These are phyloP conservation scores for Funneliformis geosporum DNA, from an alignment of 192 early-diverging fungal species.

Conservation along the genomic window DNA sequence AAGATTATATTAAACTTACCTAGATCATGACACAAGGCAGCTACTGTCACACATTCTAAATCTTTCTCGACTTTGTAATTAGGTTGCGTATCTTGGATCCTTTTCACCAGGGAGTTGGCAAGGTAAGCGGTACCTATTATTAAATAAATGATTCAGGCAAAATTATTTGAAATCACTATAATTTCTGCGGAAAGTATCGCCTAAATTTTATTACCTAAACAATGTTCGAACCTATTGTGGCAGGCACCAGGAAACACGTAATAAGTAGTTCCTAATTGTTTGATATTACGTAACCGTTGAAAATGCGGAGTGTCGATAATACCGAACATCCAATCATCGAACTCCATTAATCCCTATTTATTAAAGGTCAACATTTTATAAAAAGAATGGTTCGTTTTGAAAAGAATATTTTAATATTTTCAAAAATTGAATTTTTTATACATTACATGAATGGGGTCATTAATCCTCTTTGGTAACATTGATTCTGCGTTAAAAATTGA, in stretches of 20 bases:
- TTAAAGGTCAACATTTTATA: not conserved
- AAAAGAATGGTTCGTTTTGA: not conserved
- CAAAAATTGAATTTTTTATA: not conserved
- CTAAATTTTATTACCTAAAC: slow-evolving; percentile 50
- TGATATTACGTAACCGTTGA: slow-evolving; percentile 91
- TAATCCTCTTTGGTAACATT: not conserved
- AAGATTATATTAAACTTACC: slow-evolving; percentile 39
- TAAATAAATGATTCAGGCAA: slow-evolving; percentile 7
- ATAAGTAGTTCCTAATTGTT: slow-evolving; percentile 83
- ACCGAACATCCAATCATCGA: slow-evolving; percentile 65
- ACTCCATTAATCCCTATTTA: slow-evolving; percentile 68
- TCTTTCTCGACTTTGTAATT: slow-evolving; percentile 81
- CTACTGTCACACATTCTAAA: slow-evolving; percentile 82
- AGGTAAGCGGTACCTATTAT: slow-evolving; percentile 77
- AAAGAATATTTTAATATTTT: too few relatives aligned
- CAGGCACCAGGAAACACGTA: slow-evolving; percentile 90
- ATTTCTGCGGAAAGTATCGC: not conserved
- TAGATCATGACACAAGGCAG: slow-evolving; percentile 93
- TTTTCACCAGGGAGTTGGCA: slow-evolving; percentile 70
- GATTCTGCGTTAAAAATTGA: not conserved
- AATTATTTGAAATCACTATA: not conserved
- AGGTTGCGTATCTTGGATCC: slow-evolving; percentile 73
- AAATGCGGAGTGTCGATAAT: slow-evolving; percentile 95
- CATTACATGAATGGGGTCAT: not conserved
- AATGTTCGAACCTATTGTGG: slow-evolving; percentile 98